Conservation (phyloP, 345 rosid genomes). For the Eucalyptus tenuipes region DNA sequence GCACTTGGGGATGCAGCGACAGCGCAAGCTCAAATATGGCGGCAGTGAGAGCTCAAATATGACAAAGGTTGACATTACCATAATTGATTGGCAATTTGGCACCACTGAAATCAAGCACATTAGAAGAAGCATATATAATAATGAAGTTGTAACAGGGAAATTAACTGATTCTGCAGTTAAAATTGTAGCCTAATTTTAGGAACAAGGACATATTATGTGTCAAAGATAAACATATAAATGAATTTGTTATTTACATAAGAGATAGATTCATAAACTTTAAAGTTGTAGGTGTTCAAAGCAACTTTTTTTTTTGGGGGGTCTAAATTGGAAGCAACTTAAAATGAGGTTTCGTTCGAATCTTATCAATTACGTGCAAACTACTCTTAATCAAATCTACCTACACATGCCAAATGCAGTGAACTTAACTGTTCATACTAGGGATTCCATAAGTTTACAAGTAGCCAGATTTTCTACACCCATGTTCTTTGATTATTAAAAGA, state of each 20-base stretch:
- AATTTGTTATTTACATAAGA: neutral
- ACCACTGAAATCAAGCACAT: neutral
- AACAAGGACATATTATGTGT: neutral
- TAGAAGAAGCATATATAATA: neutral
- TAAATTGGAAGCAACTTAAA: neutral
- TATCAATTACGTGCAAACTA: accelerated
- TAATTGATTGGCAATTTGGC: neutral
- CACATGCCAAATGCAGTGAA: neutral
- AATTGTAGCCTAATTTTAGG: neutral
- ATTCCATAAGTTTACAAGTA: neutral
- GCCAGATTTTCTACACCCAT: neutral
- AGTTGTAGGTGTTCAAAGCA: neutral
- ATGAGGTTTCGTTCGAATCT: neutral
- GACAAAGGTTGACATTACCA: neutral
- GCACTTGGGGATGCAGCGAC: neutral
- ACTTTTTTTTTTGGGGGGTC: too few species aligned
- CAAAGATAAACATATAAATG: neutral
- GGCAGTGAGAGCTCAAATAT: neutral
- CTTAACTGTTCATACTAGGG: neutral
- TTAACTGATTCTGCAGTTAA: neutral
- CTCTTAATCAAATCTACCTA: neutral
- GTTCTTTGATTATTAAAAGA: too few species aligned
- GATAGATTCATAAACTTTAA: neutral
- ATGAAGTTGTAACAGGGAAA: neutral
- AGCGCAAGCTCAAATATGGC: neutral